Evolutionary conservation across 106 monocot genomes (phyloP), one percentile per base, ranked within the genome.

Genomic region (Triglochin maritima): DNA sequence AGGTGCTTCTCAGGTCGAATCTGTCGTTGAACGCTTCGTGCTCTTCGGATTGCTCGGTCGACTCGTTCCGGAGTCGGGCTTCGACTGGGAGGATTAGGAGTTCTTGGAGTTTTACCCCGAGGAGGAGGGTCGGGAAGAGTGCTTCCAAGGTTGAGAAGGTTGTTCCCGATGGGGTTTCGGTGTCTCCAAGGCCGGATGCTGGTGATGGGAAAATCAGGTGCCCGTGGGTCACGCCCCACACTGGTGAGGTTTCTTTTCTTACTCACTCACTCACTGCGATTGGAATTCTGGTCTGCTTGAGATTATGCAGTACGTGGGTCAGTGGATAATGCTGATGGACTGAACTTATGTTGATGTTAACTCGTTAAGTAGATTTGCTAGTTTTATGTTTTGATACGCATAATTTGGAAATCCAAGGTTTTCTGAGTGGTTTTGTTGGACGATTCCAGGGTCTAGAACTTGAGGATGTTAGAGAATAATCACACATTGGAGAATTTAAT

Each of bases 21-120:
- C 63, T 94, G 55, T 89, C 94, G n/a, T 59, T 94, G 47, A 89
- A 85, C 62, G 94, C 84, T 42, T 94, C 94, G 64, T 94, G 84
- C 79, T 94, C 94, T 11, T 89, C 94, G 7, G 89, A 94, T 73
- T 86, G 89, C 1, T 94, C 94, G 7, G 77, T 72, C 0, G 94
- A 94, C 46, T 87, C 87, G 0, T 84, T 82, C 62, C 73, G 86
- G 43, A 87, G 86, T 76, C 78, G 94, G 47, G 94, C 89, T 4
- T 89, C 89, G 0, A 89, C 86, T 0, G 94, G 94, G 9, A 87
- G 90, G 63, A 85, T 87, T 47, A 80, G 63, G 74, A 10, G 60
- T 17, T 44, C 29, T 42, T 72, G 72, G 66, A 62, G 63, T 10
- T 54, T 67, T 48, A 53, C 75, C 29, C 29, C 29, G 29, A 29